A percentile compares a stretch with the other conserved stretches of the same genome.
These are phyloP conservation scores for Scheffersomyces segobiensis DNA, from an alignment of 1,139 yeast species.

Conservation along the genomic window DNA sequence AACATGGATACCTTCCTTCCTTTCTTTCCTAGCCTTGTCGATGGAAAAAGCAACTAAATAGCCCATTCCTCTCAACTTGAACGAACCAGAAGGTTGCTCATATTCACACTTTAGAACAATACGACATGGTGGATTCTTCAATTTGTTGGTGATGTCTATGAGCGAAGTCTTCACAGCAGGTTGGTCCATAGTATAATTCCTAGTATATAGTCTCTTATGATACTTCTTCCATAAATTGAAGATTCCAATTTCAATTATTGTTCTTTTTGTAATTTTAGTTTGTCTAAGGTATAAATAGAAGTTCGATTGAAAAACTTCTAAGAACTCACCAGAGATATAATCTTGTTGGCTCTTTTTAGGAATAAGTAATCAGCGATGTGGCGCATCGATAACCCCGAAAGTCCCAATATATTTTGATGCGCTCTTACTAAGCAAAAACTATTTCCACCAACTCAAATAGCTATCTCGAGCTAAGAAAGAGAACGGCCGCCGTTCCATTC, in stretches of 20 bases:
- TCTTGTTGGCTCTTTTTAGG: too few relatives aligned
- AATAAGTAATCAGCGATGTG: not conserved
- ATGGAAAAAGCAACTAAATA: conserved; percentile 27
- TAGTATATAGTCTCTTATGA: not conserved
- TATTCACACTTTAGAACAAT: conserved; percentile 38
- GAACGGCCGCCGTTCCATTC: not conserved
- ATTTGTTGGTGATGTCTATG: conserved; percentile 27
- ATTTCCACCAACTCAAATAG: not conserved
- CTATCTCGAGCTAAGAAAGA: not conserved
- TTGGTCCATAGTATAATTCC: not conserved
- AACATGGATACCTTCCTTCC: conserved; percentile 22
- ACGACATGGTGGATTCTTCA: conserved; percentile 29
- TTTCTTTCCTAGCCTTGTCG: conserved; percentile 16
- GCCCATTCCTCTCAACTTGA: conserved; percentile 43
- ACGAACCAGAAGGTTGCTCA: conserved; percentile 45
- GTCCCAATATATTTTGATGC: not conserved
- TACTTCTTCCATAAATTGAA: not conserved
- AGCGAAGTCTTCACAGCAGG: conserved; percentile 27
- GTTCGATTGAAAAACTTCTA: too few relatives aligned
- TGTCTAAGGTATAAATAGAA: too few relatives aligned
- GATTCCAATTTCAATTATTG: not conserved
- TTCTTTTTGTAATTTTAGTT: not conserved
- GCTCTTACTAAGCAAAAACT: not conserved
- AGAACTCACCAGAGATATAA: too few relatives aligned
- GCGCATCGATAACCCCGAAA: not conserved